Evolutionary conservation across 2,329 filamentous ascomycete genomes (phyloP).

Genomic region (Decorospora gaudefroyi): DNA sequence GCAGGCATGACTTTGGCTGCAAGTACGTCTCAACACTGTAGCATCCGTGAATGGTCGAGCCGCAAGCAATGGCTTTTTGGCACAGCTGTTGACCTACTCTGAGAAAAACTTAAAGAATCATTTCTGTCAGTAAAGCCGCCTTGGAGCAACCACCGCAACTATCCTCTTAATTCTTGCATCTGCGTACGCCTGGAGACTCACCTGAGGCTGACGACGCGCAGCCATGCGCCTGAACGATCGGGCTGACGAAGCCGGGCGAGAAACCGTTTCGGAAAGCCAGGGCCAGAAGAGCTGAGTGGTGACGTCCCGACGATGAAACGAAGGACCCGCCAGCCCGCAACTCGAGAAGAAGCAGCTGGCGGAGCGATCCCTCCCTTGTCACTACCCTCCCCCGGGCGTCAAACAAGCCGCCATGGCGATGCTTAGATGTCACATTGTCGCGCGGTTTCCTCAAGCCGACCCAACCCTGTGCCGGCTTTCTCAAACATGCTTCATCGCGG

Average conservation of each 20-base stretch:
- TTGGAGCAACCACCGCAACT: background rate
- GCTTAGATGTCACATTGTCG: slow-evolving; percentile 28
- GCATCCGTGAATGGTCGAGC: slow-evolving; percentile 7
- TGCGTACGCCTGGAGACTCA: background rate
- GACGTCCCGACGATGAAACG: slow-evolving; percentile 27
- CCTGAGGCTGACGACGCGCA: slow-evolving; percentile 13
- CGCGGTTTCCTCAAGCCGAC: slow-evolving; percentile 6
- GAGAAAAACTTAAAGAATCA: background rate
- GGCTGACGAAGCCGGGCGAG: slow-evolving; percentile 26
- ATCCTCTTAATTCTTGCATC: background rate
- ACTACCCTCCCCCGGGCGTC: slow-evolving; percentile 22
- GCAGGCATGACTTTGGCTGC: slow-evolving; percentile 22
- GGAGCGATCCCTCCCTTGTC: slow-evolving; percentile 2
- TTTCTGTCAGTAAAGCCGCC: slow-evolving; percentile 5
- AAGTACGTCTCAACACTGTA: slow-evolving; percentile 29
- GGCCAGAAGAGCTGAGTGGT: slow-evolving; percentile 22
- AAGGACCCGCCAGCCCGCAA: slow-evolving; percentile 14
- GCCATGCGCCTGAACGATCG: slow-evolving; percentile 18
- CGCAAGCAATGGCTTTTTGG: slow-evolving; percentile 3
- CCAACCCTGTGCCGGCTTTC: slow-evolving; percentile 7
- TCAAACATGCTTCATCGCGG: slow-evolving; percentile 14
- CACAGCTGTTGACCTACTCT: background rate
- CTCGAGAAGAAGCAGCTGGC: slow-evolving; percentile 11
- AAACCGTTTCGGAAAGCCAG: slow-evolving; percentile 36
- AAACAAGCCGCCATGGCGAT: slow-evolving; percentile 33